Evolutionary conservation across 2,329 filamentous ascomycete species (phyloP).

Genomic region (Helicocarpus griseus): DNA sequence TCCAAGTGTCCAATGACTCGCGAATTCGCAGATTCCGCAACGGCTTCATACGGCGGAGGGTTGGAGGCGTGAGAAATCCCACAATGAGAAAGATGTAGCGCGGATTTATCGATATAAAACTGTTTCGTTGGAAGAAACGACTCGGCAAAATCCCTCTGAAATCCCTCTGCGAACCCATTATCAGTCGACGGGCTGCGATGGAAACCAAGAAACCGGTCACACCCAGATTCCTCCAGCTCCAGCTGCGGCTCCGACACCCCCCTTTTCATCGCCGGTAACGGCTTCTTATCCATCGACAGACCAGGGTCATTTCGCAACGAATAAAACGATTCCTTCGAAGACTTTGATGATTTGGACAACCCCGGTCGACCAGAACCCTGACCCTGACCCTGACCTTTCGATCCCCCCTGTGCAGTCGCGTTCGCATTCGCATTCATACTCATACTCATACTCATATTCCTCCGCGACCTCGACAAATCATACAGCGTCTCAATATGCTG

Average conservation of each 20-base stretch:
- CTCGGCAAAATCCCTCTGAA: slow-evolving; percentile 17
- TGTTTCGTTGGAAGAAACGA: slow-evolving; percentile 19
- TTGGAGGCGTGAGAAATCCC: slow-evolving; percentile 30
- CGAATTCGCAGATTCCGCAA: slow-evolving; percentile 34
- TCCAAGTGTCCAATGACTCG: slow-evolving; percentile 32
- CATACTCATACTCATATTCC: slow-evolving; percentile 36
- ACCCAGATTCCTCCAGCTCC: background rate
- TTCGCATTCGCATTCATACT: slow-evolving; percentile 20
- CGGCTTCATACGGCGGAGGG: slow-evolving; percentile 34
- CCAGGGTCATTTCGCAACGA: slow-evolving; percentile 5
- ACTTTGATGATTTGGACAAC: slow-evolving; percentile 22
- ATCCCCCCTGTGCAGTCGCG: background rate
- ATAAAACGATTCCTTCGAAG: slow-evolving; percentile 16
- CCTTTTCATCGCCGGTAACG: slow-evolving; percentile 3
- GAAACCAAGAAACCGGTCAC: background rate
- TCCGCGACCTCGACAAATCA: slow-evolving; percentile 49
- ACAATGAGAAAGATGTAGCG: slow-evolving; percentile 26
- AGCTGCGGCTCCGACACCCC: background rate
- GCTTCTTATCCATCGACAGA: background rate
- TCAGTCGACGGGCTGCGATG: background rate
- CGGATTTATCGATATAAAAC: slow-evolving; percentile 31
- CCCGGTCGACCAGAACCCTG: slow-evolving; percentile 17
- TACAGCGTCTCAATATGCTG: slow-evolving; percentile 56
- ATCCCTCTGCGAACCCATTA: slow-evolving; percentile 4
- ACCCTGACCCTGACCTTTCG: slow-evolving; percentile 13